phyloP scores from a whole-genome alignment of 1,284 basidiomycete genomes.

The Grifola frondosa region DNA sequence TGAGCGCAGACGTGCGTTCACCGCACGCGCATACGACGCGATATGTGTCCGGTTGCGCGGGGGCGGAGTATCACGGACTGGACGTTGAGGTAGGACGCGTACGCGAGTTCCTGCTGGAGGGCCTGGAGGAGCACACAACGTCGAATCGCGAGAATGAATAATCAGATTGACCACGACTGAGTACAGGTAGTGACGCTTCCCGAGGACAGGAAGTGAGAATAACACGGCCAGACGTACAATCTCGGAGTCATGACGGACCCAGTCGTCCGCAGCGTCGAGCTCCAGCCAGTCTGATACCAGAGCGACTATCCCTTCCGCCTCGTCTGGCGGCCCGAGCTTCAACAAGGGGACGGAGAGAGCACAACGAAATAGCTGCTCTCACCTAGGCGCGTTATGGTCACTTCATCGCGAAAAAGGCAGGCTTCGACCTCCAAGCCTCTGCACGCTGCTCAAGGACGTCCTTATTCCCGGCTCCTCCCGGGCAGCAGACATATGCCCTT shows the following conservation, averaged over 20 bases:
- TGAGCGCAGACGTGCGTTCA: constrained; percentile 75
- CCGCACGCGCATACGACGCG: constrained; percentile 89
- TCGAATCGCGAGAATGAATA: not conserved
- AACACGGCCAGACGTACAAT: constrained; percentile 57
- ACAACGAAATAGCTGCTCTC: constrained; percentile 24
- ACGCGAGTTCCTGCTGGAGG: constrained; percentile 89
- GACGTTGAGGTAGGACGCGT: constrained; percentile 90
- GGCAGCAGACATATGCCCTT: constrained; percentile 77
- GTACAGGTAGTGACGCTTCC: not conserved
- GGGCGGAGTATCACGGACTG: constrained; percentile 85
- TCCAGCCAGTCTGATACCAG: constrained; percentile 94
- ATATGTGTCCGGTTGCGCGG: constrained; percentile 84
- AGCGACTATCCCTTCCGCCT: constrained; percentile 76
- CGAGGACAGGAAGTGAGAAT: not conserved
- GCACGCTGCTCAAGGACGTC: constrained; percentile 69
- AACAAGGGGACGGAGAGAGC: not conserved
- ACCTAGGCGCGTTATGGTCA: constrained; percentile 87
- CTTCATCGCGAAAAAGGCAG: constrained; percentile 83
- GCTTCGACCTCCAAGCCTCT: constrained; percentile 86
- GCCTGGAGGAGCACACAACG: constrained; percentile 54
- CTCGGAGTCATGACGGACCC: constrained; percentile 95
- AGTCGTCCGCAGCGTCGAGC: constrained; percentile 90
- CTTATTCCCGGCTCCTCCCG: constrained; percentile 50
- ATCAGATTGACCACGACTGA: not conserved
- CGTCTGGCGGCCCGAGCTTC: constrained; percentile 51